phyloP scores from a whole-genome alignment of 2,329 filamentous ascomycete genomes.

The Gnomoniopsis sp. region DNA sequence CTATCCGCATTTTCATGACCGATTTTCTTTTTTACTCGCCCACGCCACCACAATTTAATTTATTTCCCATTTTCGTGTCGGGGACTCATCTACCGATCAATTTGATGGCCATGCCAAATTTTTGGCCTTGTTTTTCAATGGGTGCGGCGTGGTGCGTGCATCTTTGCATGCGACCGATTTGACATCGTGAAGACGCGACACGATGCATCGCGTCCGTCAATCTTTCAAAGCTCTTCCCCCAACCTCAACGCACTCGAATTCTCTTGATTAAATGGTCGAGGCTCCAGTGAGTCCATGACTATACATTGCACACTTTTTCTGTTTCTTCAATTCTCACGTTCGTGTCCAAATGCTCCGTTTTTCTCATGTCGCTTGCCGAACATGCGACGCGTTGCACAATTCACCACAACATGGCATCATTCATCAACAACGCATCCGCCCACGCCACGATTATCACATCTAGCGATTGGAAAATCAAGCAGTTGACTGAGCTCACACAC shows the following conservation, averaged over 20 bases:
- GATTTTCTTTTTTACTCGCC: conserved; percentile 3
- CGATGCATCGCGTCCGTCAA: conserved; percentile 3
- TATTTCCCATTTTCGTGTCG: conserved; percentile 2
- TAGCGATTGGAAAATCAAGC: neutral
- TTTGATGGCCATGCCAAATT: conserved; percentile 8
- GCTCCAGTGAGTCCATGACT: conserved; percentile 4
- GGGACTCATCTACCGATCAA: conserved; percentile 7
- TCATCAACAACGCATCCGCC: neutral
- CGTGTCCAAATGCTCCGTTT: neutral
- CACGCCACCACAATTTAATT: conserved; percentile 9
- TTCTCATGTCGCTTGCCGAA: neutral
- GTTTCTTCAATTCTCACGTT: neutral
- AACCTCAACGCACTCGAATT: neutral
- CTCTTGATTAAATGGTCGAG: neutral
- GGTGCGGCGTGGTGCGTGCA: conserved; percentile 8
- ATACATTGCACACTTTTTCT: neutral
- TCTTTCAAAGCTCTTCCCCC: neutral
- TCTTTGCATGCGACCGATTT: conserved; percentile 4
- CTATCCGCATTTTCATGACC: conserved; percentile 15
- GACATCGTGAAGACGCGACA: conserved; percentile 9
- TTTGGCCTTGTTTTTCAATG: conserved; percentile 6
- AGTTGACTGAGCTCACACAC: neutral
- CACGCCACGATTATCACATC: neutral
- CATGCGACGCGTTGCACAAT: neutral
- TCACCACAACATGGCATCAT: neutral